Conservation (phyloP, 495 filamentous ascomycete genomes). For the Sporormia fimetaria region DNA sequence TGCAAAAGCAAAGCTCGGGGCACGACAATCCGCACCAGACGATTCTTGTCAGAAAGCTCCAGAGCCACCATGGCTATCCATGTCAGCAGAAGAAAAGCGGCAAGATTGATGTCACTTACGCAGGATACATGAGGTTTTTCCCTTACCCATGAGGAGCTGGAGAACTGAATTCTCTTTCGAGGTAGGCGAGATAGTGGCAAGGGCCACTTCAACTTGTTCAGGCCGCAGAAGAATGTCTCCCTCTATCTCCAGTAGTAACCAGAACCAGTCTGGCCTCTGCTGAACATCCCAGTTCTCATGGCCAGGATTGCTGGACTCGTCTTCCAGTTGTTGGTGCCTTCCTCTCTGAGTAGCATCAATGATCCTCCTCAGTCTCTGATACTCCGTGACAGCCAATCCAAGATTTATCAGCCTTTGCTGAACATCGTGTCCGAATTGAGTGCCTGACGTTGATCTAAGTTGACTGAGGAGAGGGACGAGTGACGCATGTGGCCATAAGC, state of each 20-base stretch:
- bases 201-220: conserved; percentile 44
- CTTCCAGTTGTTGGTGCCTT: conserved; percentile 13
- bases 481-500: conserved; percentile 44
- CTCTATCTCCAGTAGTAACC: conserved; percentile 50
- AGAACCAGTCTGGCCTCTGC: conserved; percentile 43
- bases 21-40: conserved; percentile 40
- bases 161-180: conserved; percentile 41
- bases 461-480: conserved; percentile 41
- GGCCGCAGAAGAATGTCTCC: conserved; percentile 41
- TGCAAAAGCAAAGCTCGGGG: conserved; percentile 42
- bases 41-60: conserved; percentile 37
- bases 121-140: conserved; percentile 39
- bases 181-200: conserved; percentile 39
- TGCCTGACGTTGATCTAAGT: conserved; percentile 35
- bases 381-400: conserved; percentile 34
- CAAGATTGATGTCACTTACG: background rate
- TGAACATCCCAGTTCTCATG: conserved; percentile 43
- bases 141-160: conserved; percentile 45
- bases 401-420: conserved; percentile 37
- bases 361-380: conserved; percentile 39
- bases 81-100: background rate
- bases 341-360: conserved; percentile 19
- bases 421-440: conserved; percentile 34
- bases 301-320: conserved; percentile 29
- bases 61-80: conserved; percentile 42